These are phyloP conservation scores for Aspergillus leporis DNA, from an alignment of 495 filamentous ascomycete genomes.

Conservation along the genomic window DNA sequence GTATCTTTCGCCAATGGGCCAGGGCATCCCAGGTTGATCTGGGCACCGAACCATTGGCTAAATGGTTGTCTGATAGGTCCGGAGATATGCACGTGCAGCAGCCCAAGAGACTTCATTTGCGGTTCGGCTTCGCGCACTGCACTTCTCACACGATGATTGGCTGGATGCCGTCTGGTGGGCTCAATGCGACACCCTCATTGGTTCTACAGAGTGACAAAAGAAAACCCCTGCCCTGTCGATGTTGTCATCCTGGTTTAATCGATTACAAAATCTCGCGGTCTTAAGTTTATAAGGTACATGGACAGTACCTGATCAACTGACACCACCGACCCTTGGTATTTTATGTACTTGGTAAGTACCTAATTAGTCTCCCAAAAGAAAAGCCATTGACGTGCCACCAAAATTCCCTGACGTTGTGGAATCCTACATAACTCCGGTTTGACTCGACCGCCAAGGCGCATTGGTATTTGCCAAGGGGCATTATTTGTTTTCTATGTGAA, in stretches of 20 bases:
- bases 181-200: background rate
- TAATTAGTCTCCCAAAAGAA: background rate
- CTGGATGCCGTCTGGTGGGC: background rate
- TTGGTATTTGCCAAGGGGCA: background rate
- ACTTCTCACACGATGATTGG: conserved; percentile 8
- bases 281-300: background rate
- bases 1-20: background rate
- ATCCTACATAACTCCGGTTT: conserved; percentile 20
- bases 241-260: background rate
- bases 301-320: background rate
- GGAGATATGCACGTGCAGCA: conserved; percentile 15
- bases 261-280: background rate
- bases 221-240: background rate
- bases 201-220: background rate
- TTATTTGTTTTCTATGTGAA: conserved; percentile 5
- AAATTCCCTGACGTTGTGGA: conserved; percentile 19
- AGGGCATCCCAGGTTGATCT: conserved; percentile 1
- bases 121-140: too few species aligned
- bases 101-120: conserved; percentile 16
- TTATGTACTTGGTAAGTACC: background rate
- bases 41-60: background rate
- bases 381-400: background rate
- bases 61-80: conserved; percentile 13
- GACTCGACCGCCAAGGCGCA: background rate
- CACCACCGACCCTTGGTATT: background rate